phyloP scores from a whole-genome alignment of 2,329 filamentous ascomycete genomes.

The Alternaria longipes region DNA sequence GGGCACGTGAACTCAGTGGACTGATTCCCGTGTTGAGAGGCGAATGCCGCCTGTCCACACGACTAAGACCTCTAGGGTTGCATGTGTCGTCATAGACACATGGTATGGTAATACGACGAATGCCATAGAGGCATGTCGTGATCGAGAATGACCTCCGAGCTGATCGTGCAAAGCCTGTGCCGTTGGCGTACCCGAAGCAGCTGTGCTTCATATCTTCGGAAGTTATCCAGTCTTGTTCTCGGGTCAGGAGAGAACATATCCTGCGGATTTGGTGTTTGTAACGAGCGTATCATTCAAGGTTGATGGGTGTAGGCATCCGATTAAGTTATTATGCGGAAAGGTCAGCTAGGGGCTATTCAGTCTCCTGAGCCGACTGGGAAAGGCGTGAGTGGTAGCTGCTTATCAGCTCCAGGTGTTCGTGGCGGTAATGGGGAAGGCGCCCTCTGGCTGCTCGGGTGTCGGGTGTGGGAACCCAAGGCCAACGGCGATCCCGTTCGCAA shows the following conservation, averaged over 20 bases:
- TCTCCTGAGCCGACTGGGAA: constrained; percentile 30
- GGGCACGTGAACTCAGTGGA: neutral
- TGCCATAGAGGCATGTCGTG: neutral
- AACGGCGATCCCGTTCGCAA: constrained; percentile 23
- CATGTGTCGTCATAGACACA: neutral
- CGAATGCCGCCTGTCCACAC: neutral
- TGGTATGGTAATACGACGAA: neutral
- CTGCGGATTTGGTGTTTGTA: neutral
- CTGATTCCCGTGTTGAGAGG: neutral
- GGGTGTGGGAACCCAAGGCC: constrained; percentile 13
- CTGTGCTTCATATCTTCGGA: neutral
- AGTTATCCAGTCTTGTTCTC: neutral
- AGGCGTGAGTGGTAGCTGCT: constrained; percentile 46
- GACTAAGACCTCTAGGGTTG: neutral
- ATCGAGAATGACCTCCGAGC: neutral
- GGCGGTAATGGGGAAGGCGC: constrained; percentile 10
- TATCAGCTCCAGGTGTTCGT: constrained; percentile 27
- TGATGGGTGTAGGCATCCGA: neutral
- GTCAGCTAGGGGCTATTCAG: neutral
- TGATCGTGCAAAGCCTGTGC: neutral
- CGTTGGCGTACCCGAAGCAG: neutral
- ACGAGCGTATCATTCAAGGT: neutral
- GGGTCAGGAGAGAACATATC: neutral
- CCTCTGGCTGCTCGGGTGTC: constrained; percentile 20
- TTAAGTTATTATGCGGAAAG: too few relatives aligned